Base-by-base conservation (phyloP, 352 stramenopile species). In the Peronospora tabacina region DNA sequence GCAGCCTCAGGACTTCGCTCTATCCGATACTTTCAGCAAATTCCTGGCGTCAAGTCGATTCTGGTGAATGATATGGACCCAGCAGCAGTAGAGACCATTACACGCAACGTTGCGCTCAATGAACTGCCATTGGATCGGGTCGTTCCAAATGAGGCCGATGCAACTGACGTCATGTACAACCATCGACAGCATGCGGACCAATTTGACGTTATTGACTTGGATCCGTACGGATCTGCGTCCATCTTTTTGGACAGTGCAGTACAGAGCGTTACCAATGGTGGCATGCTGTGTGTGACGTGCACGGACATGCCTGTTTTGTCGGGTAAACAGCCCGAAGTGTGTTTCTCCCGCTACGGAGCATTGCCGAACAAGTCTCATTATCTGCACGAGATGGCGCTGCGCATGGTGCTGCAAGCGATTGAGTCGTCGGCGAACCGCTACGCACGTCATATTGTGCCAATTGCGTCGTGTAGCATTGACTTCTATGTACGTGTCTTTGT, bases 401-500 rank as follows among this genome's bases (percentile, higher is more conserved):
- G 84, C 38, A 94, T 91, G 62, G 82, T 99, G 22, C 69, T 99
- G 34, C 83, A 98, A 65, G 85, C 89, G 20, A 90, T 99, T 34
- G 94, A 98, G 54, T 82, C 87, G 16, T 75, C 75, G 3, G 97
- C 97, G 1, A 98, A 97, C 54, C 82, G 85, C 34, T 99, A 99
- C 66, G 90, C 95, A 57, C 74, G 95, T 44, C 92, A 96, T 58
- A 98, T 99, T 63, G 85, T 97, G 51, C 97, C 97, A 0, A 86
- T 99, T 16, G 85, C 98, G 17, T 98, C 88, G 30, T 96, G 98
- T 48, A 97, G 95, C 55, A 99, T 99, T 63, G 95, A 98, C 51
- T 99, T 99, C 65, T 99, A 99, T 76, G 82, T 98, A 35, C 94
- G 97, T 41, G 87, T 99, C 34, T 99, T 99, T 75, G 95, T 99